Evolutionary conservation across 2,329 filamentous ascomycete species (phyloP).

Genomic region (Phaeophleospora eucalypticola): DNA sequence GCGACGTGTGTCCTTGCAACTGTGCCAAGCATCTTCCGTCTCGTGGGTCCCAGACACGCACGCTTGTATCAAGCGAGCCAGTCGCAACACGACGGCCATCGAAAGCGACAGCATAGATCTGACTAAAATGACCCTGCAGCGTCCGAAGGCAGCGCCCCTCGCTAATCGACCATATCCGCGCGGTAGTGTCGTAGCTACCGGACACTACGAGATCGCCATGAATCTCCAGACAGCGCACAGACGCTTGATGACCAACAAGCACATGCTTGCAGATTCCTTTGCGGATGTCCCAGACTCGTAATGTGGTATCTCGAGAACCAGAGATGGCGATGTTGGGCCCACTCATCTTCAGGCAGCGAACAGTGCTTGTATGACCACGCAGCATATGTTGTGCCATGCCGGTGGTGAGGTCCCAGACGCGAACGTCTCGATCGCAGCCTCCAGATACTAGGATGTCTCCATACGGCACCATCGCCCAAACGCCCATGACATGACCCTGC

Average conservation of each 20-base stretch:
- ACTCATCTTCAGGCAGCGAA: conserved; percentile 96
- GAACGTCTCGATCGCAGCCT: conserved; percentile 91
- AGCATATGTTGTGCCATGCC: conserved; percentile 76
- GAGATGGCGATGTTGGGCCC: conserved; percentile 92
- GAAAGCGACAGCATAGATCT: conserved; percentile 98
- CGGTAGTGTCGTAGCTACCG: conserved; percentile 95
- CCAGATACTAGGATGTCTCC: conserved; percentile 92
- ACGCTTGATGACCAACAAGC: conserved; percentile 89
- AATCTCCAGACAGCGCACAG: conserved; percentile 90
- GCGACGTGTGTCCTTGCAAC: conserved; percentile 90
- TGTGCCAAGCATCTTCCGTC: conserved; percentile 73
- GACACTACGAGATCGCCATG: conserved; percentile 97
- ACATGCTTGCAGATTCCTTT: conserved; percentile 87
- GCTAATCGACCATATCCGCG: conserved; percentile 95
- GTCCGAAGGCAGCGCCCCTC: conserved; percentile 89
- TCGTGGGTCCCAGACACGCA: conserved; percentile 79
- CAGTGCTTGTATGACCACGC: conserved; percentile 92
- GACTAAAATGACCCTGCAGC: conserved; percentile 90
- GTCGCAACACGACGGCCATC: conserved; percentile 91
- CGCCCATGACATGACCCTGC: conserved; percentile 96
- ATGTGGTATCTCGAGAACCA: conserved; percentile 87
- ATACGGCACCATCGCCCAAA: conserved; percentile 99
- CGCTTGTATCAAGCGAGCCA: conserved; percentile 92
- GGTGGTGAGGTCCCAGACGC: conserved; percentile 93
- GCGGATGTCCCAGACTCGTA: conserved; percentile 90